phyloP scores from a whole-genome alignment of 2,329 filamentous ascomycete genomes.

The Alternaria triticina region DNA sequence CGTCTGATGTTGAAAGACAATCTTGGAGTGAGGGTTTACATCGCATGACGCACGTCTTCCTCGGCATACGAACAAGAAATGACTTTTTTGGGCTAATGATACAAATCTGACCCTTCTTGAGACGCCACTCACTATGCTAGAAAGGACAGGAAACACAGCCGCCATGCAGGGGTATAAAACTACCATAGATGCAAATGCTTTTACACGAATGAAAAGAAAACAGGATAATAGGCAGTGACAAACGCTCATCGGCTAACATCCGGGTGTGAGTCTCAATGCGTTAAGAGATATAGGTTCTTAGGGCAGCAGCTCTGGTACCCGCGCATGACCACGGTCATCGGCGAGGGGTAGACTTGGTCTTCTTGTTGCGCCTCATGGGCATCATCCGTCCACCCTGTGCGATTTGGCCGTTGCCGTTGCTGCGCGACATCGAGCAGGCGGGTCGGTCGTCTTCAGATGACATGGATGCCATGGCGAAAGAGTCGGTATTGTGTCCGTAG shows the following conservation, averaged over 20 bases:
- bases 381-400: slow-evolving; percentile 64
- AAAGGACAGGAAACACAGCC: background rate
- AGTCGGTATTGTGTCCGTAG: slow-evolving; percentile 96
- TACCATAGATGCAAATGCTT: background rate
- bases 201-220: background rate
- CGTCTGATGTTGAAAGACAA: too few relatives aligned
- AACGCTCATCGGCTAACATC: too few relatives aligned
- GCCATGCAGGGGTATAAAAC: slow-evolving; percentile 16
- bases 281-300: background rate
- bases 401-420: slow-evolving; percentile 58
- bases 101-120: background rate
- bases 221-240: background rate
- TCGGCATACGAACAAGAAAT: background rate
- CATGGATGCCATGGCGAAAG: slow-evolving; percentile 87
- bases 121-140: background rate
- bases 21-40: too few relatives aligned
- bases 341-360: slow-evolving; percentile 24
- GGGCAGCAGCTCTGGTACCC: background rate
- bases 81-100: background rate
- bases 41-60: too few relatives aligned
- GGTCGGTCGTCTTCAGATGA: slow-evolving; percentile 76
- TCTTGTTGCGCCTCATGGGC: slow-evolving; percentile 40
- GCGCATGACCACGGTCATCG: background rate
- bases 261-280: background rate
- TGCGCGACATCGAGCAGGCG: slow-evolving; percentile 86